Evolutionary conservation across 2,329 filamentous ascomycete genomes (phyloP).

Genomic region (Aspergillus eucalypticola): DNA sequence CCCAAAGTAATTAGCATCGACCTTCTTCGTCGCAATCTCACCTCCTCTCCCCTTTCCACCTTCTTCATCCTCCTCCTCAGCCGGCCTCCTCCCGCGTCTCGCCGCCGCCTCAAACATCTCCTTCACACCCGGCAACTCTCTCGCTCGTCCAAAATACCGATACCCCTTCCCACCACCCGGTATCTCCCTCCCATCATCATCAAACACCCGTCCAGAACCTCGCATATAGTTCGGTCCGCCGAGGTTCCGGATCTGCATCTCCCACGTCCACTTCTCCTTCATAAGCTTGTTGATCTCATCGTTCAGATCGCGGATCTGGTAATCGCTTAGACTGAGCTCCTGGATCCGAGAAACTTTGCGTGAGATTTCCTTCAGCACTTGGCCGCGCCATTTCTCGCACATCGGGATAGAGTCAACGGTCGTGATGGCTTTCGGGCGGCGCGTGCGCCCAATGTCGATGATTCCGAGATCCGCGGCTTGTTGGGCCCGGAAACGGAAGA

Average conservation of each 20-base stretch:
- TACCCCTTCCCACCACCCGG: constrained; percentile 79
- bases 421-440: constrained; percentile 88
- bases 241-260: constrained; percentile 89
- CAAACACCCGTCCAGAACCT: constrained; percentile 67
- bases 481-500: constrained; percentile 97
- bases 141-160: constrained; percentile 87
- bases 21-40: constrained; percentile 59
- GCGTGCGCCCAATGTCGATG: constrained; percentile 85
- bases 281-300: constrained; percentile 99
- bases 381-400: constrained; percentile 97
- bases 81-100: constrained; percentile 61
- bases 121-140: constrained; percentile 90
- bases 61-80: constrained; percentile 69
- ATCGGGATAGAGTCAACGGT: constrained; percentile 78
- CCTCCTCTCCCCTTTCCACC: constrained; percentile 44
- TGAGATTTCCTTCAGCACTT: constrained; percentile 94
- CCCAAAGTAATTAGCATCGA: constrained; percentile 94
- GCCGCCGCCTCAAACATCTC: constrained; percentile 86
- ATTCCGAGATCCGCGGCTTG: constrained; percentile 96
- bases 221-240: constrained; percentile 98
- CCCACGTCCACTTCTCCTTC: constrained; percentile 99
- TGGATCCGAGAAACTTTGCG: constrained; percentile 97
- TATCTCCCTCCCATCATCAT: constrained; percentile 73
- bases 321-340: constrained; percentile 86
- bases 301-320: constrained; percentile 95